phyloP scores from a whole-genome alignment of 2,329 filamentous ascomycete genomes.

The Trichoderma sp. region DNA sequence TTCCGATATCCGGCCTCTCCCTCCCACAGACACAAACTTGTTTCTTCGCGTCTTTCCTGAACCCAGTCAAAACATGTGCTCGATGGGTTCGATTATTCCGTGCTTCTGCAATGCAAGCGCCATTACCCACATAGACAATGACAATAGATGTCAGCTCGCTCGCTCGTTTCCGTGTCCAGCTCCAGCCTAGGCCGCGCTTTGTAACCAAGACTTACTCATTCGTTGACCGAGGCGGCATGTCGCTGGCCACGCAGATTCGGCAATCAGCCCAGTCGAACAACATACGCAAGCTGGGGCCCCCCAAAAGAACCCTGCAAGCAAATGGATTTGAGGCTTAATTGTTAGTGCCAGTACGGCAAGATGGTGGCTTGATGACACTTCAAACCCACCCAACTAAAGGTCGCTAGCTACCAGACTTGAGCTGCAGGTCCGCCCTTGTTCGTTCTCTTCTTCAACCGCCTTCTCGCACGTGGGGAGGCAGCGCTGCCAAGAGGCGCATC shows the following conservation, averaged over 20 bases:
- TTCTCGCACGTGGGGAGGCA: not conserved
- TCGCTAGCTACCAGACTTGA: not conserved
- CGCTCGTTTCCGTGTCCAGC: not conserved
- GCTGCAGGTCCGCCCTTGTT: not conserved
- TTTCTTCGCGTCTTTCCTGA: not conserved
- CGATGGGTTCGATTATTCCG: not conserved
- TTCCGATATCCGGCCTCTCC: not conserved
- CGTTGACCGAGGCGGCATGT: not conserved
- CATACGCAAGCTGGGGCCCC: not conserved
- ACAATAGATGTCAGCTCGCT: not conserved
- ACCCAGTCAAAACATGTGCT: not conserved
- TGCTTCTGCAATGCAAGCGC: not conserved
- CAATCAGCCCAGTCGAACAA: not conserved
- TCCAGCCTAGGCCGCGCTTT: not conserved
- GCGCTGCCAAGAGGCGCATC: not conserved
- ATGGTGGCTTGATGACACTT: not conserved
- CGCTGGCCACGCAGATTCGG: not conserved
- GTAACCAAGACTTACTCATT: not conserved
- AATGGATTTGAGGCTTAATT: not conserved
- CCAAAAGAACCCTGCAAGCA: not conserved
- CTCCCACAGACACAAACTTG: not conserved
- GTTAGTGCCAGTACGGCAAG: not conserved
- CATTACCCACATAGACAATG: not conserved
- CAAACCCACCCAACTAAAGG: not conserved
- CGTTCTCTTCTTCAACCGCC: not conserved